Evolutionary conservation across 129 eudicot species (phyloP).

Genomic region (Rutidosis leptorrhynchoides): DNA sequence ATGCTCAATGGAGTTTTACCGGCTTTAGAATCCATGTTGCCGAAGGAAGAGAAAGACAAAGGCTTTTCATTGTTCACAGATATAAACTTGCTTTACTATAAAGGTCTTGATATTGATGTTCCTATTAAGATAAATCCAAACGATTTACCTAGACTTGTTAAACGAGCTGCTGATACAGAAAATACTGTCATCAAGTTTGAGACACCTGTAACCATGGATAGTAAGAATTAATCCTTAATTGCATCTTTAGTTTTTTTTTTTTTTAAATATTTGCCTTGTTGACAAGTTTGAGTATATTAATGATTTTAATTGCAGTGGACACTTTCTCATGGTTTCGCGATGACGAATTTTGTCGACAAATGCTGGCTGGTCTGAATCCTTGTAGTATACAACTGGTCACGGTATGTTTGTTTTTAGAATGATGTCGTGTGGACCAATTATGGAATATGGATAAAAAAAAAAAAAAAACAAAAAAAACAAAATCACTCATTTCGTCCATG

Average conservation of each 20-base stretch:
- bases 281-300: slow-evolving; percentile 3
- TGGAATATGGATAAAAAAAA: too few species aligned
- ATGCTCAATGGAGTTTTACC: slow-evolving; percentile 63
- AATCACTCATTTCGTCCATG: too few species aligned
- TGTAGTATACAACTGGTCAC: slow-evolving; percentile 51
- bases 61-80: slow-evolving; percentile 62
- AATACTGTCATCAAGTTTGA: slow-evolving; percentile 49
- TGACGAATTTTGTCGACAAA: slow-evolving; percentile 72
- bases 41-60: slow-evolving; percentile 40
- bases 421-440: too few species aligned
- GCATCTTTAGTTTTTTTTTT: background rate
- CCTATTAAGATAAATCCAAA: slow-evolving; percentile 1
- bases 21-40: slow-evolving; percentile 15
- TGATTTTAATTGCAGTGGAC: slow-evolving; percentile 45
- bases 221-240: slow-evolving; percentile 29
- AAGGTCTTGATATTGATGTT: slow-evolving; percentile 50
- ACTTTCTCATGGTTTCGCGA: slow-evolving; percentile 77
- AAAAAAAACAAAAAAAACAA: too few species aligned
- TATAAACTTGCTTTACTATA: slow-evolving; percentile 55
- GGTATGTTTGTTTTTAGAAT: slow-evolving; percentile 29
- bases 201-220: slow-evolving; percentile 52
- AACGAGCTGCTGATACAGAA: slow-evolving; percentile 28
- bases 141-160: slow-evolving; percentile 59
- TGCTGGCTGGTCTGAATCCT: slow-evolving; percentile 80
- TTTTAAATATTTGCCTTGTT: background rate